Evolutionary conservation across 306 rosid genomes (phyloP), one percentile per base, ranked within the genome.

Genomic region (Malus sieversii): DNA sequence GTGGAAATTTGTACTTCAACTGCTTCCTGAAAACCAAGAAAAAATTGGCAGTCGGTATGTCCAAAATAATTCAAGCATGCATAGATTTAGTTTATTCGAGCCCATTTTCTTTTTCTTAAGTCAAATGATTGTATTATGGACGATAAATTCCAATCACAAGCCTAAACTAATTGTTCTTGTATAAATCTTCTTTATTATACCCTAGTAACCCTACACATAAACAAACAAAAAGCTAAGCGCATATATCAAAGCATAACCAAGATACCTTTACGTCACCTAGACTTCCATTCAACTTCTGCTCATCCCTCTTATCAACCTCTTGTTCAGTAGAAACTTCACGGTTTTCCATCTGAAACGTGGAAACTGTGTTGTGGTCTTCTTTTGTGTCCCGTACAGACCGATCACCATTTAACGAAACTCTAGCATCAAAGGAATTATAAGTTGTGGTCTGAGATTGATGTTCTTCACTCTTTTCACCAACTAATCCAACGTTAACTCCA

Each of bases 321-420:
- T 40, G 27, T 80, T 73, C 75, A 60, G 77, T 52, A 75, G 90
- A 82, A 76, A 51, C 84, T 65, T 84, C 87, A 23, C 44, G 55
- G 69, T 78, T 81, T 71, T 78, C 86, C 59, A 77, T 71, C 78
- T 80, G 78, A 76, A 82, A 35, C n/a, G 59, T 48, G 59, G 87
- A 72, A 4, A 85, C 5, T 55, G 78, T 74, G 68, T 64, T 84
- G 73, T 79, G 84, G 83, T 79, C 85, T 77, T 78, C 88, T 70
- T 89, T 82, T 4, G 57, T 70, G 46, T 79, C 86, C 79, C 57
- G 81, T 75, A 79, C 65, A 15, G 78, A 79, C 44, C 62, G 70
- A 82, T 82, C 84, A 53, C 96, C 97, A 78, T 92, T 96, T 70
- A 86, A 78, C 32, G 77, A 65, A 78, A 85, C 85, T 53, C 85